These are phyloP conservation scores for Maudiozyma bulderi DNA, from an alignment of 805 yeast genomes.

Conservation along the genomic window DNA sequence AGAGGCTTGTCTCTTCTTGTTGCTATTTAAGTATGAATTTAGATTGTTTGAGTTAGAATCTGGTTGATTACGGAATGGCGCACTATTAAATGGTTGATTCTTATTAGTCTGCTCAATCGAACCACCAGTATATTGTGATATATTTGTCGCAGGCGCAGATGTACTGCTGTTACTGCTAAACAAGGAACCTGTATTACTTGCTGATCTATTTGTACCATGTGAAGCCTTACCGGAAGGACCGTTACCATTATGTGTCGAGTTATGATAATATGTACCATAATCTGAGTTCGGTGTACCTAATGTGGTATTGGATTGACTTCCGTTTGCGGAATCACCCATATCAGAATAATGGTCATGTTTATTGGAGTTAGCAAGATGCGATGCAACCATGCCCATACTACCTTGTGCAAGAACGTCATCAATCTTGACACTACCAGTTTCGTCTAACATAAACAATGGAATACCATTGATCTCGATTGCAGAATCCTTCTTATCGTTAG, in stretches of 20 bases:
- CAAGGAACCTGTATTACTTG: background rate
- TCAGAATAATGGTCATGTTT: background rate
- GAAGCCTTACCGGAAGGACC: background rate
- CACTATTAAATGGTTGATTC: background rate
- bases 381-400: background rate
- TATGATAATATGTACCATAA: background rate
- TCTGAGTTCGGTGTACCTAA: background rate
- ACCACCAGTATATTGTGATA: too few relatives aligned
- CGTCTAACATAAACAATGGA: constrained; percentile 63
- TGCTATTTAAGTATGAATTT: background rate
- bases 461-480: constrained; percentile 57
- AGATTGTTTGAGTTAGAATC: background rate
- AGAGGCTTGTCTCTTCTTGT: background rate
- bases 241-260: background rate
- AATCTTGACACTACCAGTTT: constrained; percentile 58
- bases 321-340: background rate
- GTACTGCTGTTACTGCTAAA: background rate
- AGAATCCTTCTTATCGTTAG: constrained; percentile 12
- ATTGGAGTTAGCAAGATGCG: background rate
- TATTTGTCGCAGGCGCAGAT: too few relatives aligned
- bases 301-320: background rate
- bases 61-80: background rate
- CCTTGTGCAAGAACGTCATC: constrained; percentile 1
- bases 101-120: background rate
- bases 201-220: background rate